Evolutionary conservation across 1,284 basidiomycete species (phyloP).

Genomic region (Hymenochaete sp.): DNA sequence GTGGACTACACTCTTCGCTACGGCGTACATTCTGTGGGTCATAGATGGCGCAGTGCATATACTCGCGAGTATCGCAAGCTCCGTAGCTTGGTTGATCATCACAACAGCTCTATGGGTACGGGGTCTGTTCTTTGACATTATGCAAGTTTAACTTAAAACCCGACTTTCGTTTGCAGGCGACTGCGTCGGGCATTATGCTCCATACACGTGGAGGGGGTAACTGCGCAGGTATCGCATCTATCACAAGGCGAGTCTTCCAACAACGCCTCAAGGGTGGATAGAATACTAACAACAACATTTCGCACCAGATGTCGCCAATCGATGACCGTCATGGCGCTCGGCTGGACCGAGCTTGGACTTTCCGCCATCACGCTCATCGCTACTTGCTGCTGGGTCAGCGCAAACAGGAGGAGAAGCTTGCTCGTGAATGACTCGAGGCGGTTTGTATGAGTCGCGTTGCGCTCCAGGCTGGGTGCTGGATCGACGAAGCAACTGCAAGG

Average conservation of each 20-base stretch:
- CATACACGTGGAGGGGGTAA: slow-evolving; percentile 46
- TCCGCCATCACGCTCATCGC: slow-evolving; percentile 47
- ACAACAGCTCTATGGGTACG: slow-evolving; percentile 60
- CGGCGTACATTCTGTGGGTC: slow-evolving; percentile 62
- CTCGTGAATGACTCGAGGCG: slow-evolving; percentile 39
- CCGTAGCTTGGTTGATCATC: slow-evolving; percentile 60
- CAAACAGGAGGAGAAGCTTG: slow-evolving; percentile 36
- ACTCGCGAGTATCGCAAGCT: slow-evolving; percentile 65
- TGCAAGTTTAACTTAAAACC: not conserved
- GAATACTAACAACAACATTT: not conserved
- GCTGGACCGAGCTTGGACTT: slow-evolving; percentile 69
- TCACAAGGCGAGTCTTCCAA: slow-evolving; percentile 37
- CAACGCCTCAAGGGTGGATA: not conserved
- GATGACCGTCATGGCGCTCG: slow-evolving; percentile 61
- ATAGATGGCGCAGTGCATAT: slow-evolving; percentile 55
- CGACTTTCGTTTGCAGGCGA: slow-evolving; percentile 37
- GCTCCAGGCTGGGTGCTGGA: too few species aligned
- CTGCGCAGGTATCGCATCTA: slow-evolving; percentile 43
- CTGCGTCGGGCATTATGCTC: slow-evolving; percentile 57
- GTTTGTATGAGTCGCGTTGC: slow-evolving; percentile 32
- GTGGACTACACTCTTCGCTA: slow-evolving; percentile 63
- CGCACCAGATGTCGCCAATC: slow-evolving; percentile 54
- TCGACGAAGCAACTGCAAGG: too few species aligned
- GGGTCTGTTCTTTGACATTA: slow-evolving; percentile 2
- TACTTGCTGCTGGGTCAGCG: slow-evolving; percentile 54